Percentiles rank a stretch among this genome's conserved stretches.
Conservation (phyloP, 331 rosid species). For the Ulmus americana region DNA sequence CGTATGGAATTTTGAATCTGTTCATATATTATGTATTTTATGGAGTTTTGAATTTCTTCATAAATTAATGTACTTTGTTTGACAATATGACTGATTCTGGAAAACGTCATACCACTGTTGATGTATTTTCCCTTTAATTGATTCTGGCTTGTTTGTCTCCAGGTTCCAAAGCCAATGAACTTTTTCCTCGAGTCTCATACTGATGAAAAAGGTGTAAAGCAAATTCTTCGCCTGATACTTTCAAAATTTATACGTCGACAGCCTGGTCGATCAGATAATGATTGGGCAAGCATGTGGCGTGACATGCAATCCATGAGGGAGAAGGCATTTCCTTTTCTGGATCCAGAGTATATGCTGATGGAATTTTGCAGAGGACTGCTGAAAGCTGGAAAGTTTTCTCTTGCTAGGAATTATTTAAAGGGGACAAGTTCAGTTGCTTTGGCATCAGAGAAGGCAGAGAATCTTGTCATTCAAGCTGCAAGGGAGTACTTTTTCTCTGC, state of each 20-base stretch:
- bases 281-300: slow-evolving; percentile 99
- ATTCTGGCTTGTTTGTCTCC: slow-evolving; percentile 22
- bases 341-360: slow-evolving; percentile 73
- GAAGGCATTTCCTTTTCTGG: slow-evolving; percentile 83
- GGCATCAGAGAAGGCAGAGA: slow-evolving; percentile 88
- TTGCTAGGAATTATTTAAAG: slow-evolving; percentile 86
- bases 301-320: slow-evolving; percentile 88
- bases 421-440: slow-evolving; percentile 91
- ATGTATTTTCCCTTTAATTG: slow-evolving; percentile 5
- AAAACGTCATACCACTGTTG: neutral
- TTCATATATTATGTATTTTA: too few species aligned
- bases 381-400: slow-evolving; percentile 96
- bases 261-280: slow-evolving; percentile 81
- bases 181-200: slow-evolving; percentile 64
- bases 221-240: slow-evolving; percentile 89
- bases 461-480: slow-evolving; percentile 95
- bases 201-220: slow-evolving; percentile 87
- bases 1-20: too few species aligned
- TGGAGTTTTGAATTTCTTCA: slow-evolving; percentile 10
- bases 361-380: slow-evolving; percentile 94
- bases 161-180: slow-evolving; percentile 94
- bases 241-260: slow-evolving; percentile 90
- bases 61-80: neutral
- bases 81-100: neutral
- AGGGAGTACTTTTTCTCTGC: slow-evolving; percentile 96